Percentiles rank a stretch among this genome's conserved stretches.
phyloP scores from a whole-genome alignment of 495 filamentous ascomycete genomes.

The Parathielavia hyrcaniae region DNA sequence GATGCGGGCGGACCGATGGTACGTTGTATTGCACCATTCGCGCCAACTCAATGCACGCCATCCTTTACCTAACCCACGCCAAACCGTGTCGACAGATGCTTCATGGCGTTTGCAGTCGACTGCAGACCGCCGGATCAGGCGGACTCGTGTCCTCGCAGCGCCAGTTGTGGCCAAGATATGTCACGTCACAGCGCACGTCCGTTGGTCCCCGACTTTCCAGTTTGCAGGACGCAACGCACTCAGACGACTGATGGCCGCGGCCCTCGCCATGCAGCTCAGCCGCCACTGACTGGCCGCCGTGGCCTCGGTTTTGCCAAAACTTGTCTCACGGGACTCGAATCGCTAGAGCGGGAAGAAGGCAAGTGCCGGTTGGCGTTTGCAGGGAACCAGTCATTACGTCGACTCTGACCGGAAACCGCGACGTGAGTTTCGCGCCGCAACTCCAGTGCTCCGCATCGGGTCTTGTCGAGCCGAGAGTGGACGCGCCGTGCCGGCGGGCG shows the following conservation, averaged over 20 bases:
- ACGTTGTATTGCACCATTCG: no score
- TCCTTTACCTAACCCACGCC: not conserved
- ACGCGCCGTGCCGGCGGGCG: not conserved
- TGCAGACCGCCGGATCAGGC: not conserved
- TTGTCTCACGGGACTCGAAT: not conserved
- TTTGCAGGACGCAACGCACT: not conserved
- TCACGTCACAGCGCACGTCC: not conserved
- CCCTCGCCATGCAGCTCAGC: not conserved
- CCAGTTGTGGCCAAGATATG: not conserved
- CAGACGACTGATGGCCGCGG: not conserved
- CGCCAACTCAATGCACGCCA: not conserved
- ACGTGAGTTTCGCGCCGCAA: not conserved
- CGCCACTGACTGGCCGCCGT: not conserved
- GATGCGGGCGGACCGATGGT: not conserved
- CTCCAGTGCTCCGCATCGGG: not conserved
- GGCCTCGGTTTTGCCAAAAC: not conserved
- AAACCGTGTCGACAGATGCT: not conserved
- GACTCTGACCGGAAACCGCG: slow-evolving; percentile 2
- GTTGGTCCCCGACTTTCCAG: not conserved
- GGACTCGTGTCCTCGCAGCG: not conserved
- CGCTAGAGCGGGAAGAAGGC: slow-evolving; percentile 5
- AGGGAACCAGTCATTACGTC: not conserved
- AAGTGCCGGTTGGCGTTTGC: not conserved
- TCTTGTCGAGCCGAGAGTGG: not conserved
- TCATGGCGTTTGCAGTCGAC: no score